Evolutionary conservation across 73 alveolate genomes (phyloP).

Genomic region (Uronychia setigera): DNA sequence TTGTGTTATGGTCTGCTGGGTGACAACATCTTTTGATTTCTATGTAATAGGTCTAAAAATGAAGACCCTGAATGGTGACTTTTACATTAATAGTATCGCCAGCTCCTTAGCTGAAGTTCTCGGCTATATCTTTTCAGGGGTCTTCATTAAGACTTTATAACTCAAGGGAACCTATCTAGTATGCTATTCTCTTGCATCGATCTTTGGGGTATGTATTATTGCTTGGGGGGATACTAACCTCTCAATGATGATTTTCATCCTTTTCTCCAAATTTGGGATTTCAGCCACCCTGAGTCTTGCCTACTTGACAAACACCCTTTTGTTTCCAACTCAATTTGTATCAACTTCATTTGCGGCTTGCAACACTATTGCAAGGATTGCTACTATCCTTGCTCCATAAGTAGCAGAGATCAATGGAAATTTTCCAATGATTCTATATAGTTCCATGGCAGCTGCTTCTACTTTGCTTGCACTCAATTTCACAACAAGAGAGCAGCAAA

Average conservation of each 20-base stretch:
- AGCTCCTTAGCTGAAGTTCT: conserved; percentile 11
- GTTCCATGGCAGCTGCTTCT: no score
- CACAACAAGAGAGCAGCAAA: no score
- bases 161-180: background rate
- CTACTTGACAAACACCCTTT: conserved; percentile 26
- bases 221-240: background rate
- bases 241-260: background rate
- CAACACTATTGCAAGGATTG: conserved; percentile 36
- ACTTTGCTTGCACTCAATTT: no score
- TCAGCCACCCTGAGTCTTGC: conserved; percentile 27
- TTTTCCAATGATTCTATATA: background rate
- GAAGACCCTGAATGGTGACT: conserved; percentile 21
- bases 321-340: conserved; percentile 24
- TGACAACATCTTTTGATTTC: conserved; percentile 29
- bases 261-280: conserved; percentile 20
- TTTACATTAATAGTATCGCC: conserved; percentile 10
- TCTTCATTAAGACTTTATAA: background rate
- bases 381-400: conserved; percentile 23
- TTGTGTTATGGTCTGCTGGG: conserved; percentile 13
- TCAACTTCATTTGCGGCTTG: conserved; percentile 41
- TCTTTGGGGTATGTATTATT: background rate
- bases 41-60: conserved; percentile 24
- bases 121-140: conserved; percentile 12
- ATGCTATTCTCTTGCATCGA: background rate
- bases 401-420: conserved; percentile 3